Evolutionary conservation across 2,329 filamentous ascomycete genomes (phyloP), one percentile per base, ranked within the genome.

Genomic region (Beauveria sp.): DNA sequence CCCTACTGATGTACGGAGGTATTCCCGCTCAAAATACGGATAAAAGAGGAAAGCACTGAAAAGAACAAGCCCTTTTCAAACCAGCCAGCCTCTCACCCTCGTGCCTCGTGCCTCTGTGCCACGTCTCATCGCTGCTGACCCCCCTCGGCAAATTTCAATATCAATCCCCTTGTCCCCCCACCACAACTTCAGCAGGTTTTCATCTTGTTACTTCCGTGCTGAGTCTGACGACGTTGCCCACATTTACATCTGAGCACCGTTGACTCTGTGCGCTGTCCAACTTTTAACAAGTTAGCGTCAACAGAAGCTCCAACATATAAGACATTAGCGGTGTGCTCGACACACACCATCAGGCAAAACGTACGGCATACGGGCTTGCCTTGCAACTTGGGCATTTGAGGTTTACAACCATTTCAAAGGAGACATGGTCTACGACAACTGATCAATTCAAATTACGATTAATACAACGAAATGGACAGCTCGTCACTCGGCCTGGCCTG

Each of bases 91-190:
- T 38, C 34, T 38, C 34, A 38, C 12, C 12, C 34, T 38, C 5
- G 34, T 38, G 12, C 34, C 12, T 38, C 12, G 34, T 38, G 34
- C 34, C 43, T 34, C 31, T 61, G 59, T 55, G 59, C 51, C 59
- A 61, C 26, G 57, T 60, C 48, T 60, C 45, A 52, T 55, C 34
- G 28, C 31, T 22, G 50, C 28, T 55, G 18, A 60, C 54, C 42
- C 28, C 28, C 31, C 4, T 34, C 55, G 31, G 57, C 57, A 60
- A 60, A 46, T 48, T 48, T 43, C 42, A 43, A 60, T 53, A 60
- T 60, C 49, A 60, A 53, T 53, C 28, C 48, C 45, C 49, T 46
- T 20, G 58, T 22, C 42, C 58, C 58, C 58, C 58, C 48, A 31
- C 40, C 48, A 24, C 18, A 46, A 22, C 10, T 26, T 45, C 49